Conservation (phyloP, 1,139 yeast genomes). For the Suhomyces kunorum region DNA sequence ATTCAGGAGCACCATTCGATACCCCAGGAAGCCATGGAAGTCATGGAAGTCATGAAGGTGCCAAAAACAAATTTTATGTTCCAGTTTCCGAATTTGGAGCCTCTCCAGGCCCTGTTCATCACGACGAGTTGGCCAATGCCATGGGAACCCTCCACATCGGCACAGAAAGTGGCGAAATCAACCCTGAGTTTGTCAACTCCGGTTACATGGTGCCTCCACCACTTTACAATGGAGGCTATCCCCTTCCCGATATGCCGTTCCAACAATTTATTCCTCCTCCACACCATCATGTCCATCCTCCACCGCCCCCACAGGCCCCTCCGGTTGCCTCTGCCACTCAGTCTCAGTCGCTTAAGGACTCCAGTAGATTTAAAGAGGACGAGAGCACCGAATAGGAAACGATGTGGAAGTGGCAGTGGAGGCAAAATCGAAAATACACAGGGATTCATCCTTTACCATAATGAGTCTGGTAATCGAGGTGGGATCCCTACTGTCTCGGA, state of each 20-base stretch:
- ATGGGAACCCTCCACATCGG: slow-evolving; percentile 13
- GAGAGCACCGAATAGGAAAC: neutral
- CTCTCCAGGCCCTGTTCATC: slow-evolving; percentile 8
- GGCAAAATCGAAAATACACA: too few relatives aligned
- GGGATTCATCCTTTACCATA: too few relatives aligned
- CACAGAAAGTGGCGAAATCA: slow-evolving; percentile 8
- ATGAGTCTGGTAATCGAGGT: too few relatives aligned
- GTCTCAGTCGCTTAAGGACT: neutral
- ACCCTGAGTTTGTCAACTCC: slow-evolving; percentile 12
- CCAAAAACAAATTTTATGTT: neutral
- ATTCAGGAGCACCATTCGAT: neutral
- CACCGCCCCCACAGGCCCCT: neutral
- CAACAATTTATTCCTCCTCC: slow-evolving; percentile 13
- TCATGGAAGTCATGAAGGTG: neutral
- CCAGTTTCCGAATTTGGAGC: neutral
- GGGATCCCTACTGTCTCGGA: too few relatives aligned
- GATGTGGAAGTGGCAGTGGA: neutral
- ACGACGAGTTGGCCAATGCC: slow-evolving; percentile 14
- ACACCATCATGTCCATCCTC: slow-evolving; percentile 7
- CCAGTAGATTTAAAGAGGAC: neutral
- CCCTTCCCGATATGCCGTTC: slow-evolving; percentile 14
- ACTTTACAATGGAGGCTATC: slow-evolving; percentile 14
- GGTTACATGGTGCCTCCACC: slow-evolving; percentile 14
- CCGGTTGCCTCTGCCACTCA: neutral
- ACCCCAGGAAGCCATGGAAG: neutral